phyloP scores from a whole-genome alignment of 805 yeast genomes.

The Myxozyma neglecta region DNA sequence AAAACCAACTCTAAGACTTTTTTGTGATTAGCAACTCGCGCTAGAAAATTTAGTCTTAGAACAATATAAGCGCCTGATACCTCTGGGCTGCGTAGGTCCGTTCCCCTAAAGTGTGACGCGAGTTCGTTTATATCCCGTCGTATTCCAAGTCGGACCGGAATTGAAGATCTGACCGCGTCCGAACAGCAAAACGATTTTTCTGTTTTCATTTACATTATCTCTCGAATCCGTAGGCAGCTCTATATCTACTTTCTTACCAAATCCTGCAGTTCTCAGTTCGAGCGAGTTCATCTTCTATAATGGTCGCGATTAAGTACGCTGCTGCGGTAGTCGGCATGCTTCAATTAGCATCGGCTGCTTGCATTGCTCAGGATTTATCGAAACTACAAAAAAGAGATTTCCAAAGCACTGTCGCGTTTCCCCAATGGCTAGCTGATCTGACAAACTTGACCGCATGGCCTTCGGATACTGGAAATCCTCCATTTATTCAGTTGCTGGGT shows the following conservation, averaged over 20 bases:
- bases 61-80: no score
- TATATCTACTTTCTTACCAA: no score
- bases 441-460: conserved; percentile 11
- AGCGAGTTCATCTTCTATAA: neutral
- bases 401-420: neutral
- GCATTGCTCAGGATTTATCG: neutral
- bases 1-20: neutral
- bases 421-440: conserved; percentile 6
- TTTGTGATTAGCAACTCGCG: neutral
- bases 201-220: no score
- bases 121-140: no score
- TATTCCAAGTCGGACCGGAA: no score
- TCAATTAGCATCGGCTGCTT: neutral
- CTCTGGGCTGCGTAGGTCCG: no score
- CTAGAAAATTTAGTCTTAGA: no score
- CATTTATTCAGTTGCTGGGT: conserved; percentile 1
- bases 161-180: no score
- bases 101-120: no score
- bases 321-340: neutral
- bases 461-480: conserved; percentile 2
- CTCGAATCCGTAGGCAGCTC: no score
- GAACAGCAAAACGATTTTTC: no score
- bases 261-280: no score
- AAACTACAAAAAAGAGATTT: neutral
- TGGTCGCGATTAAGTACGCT: neutral